Evolutionary conservation across 768 basidiomycete genomes (phyloP), one percentile per base, ranked within the genome.

Genomic region (Boletus reticuloceps): DNA sequence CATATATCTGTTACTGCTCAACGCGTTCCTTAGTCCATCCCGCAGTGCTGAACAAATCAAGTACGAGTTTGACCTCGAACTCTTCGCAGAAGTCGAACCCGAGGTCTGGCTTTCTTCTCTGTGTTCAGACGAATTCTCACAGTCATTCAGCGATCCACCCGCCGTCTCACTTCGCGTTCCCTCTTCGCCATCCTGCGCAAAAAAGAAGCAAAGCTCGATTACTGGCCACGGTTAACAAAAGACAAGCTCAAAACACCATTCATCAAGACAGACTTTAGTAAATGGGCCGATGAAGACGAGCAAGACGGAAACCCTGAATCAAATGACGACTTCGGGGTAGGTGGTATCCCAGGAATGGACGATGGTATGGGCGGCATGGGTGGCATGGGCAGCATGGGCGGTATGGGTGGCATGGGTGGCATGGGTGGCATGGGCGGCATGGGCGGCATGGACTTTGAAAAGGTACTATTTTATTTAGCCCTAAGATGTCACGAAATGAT

Each of bases 251-350:
- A 82, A 73, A 84, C 79, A 48, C 77, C 85, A 54, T 95, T 83
- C 74, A 76, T 98, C 72, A 98, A 97, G 81, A 97, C 94, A 43
- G 92, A 98, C 72, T 98, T 98, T 71, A 78, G 78, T 61, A 96
- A 91, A 76, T 98, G 94, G 94, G 88, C 89, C 40, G 95, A 98
- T 66, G 95, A 98, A 76, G 96, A 98, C 68, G 95, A 98, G 70
- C 96, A 98, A 74, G 89, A 91, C 39, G 88, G 79, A 48, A 80
- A 73, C 22, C 61, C 71, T 2, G 66, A 59, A 10, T 55, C 75
- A n/a, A 69, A 72, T 3, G 84, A 85, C 3, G 56, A 66, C 5
- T 58, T 68, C 34, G 69, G 56, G 6, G 53, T 63, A 41, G 72
- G 72, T 39, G 75, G 69, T 22, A 69, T 72, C 53, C 66, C 69